Percentiles rank a stretch among this genome's conserved stretches.
phyloP scores from a whole-genome alignment of 805 yeast genomes.

The Wickerhamiella australiensis region DNA sequence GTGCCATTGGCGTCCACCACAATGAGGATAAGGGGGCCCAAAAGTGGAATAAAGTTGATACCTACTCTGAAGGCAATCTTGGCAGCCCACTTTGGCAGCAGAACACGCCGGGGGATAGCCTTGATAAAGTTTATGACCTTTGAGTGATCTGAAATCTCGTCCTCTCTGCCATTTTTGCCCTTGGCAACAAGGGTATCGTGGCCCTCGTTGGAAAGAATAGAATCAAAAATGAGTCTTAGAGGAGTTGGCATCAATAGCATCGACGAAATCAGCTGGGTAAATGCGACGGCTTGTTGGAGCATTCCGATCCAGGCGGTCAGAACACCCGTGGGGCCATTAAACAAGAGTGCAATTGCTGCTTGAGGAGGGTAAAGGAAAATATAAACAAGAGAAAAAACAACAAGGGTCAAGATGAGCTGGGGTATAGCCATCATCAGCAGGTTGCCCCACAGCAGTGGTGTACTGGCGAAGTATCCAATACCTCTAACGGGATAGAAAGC shows the following conservation, averaged over 20 bases:
- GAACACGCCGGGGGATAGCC: constrained; percentile 29
- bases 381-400: constrained; percentile 31
- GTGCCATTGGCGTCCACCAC: constrained; percentile 42
- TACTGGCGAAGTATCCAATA: constrained; percentile 31
- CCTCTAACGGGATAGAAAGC: constrained; percentile 32
- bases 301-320: constrained; percentile 36
- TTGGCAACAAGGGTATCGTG: constrained; percentile 35
- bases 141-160: constrained; percentile 28
- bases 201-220: constrained; percentile 36
- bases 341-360: constrained; percentile 32
- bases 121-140: constrained; percentile 28
- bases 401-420: constrained; percentile 32
- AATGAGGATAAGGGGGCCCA: constrained; percentile 46
- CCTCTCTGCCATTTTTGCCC: constrained; percentile 28
- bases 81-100: constrained; percentile 34
- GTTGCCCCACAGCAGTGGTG: constrained; percentile 38
- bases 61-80: constrained; percentile 31
- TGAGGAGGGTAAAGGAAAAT: constrained; percentile 36
- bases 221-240: constrained; percentile 37
- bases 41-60: constrained; percentile 41
- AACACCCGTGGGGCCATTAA: constrained; percentile 42
- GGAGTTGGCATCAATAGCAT: constrained; percentile 38
- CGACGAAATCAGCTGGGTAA: constrained; percentile 35
- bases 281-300: constrained; percentile 33
- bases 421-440: constrained; percentile 37